Percentiles rank a stretch among this genome's conserved stretches.
Evolutionary conservation across 2,329 filamentous ascomycete genomes (phyloP).

Genomic region (Lachnellula cervina): DNA sequence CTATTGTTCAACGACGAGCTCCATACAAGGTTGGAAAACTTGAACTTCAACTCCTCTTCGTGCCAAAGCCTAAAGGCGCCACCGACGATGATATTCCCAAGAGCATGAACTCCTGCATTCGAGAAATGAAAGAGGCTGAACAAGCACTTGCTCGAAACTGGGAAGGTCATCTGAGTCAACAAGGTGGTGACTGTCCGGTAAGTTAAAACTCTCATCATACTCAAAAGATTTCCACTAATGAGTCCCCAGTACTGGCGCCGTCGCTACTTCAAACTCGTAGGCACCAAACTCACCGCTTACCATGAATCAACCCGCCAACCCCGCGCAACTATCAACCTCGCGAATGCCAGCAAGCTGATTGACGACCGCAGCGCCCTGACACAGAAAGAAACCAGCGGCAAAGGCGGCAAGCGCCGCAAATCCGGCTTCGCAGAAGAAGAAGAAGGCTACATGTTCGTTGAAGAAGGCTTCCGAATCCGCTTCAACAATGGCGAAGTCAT

Average conservation of each 20-base stretch:
- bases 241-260: slow-evolving; percentile 82
- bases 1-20: slow-evolving; percentile 69
- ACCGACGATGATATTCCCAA: slow-evolving; percentile 97
- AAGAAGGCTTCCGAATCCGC: slow-evolving; percentile 96
- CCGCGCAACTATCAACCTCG: slow-evolving; percentile 91
- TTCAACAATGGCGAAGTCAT: slow-evolving; percentile 98
- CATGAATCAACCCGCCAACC: slow-evolving; percentile 94
- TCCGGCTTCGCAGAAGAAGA: slow-evolving; percentile 97
- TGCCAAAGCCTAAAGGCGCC: slow-evolving; percentile 82
- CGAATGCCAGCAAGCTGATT: slow-evolving; percentile 87
- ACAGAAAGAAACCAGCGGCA: slow-evolving; percentile 75
- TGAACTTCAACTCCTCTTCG: slow-evolving; percentile 88
- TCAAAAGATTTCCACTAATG: slow-evolving; percentile 35
- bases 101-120: slow-evolving; percentile 95
- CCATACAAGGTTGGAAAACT: slow-evolving; percentile 97
- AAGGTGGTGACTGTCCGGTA: slow-evolving; percentile 96
- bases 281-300: slow-evolving; percentile 88
- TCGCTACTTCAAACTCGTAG: slow-evolving; percentile 91
- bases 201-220: slow-evolving; percentile 38
- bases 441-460: slow-evolving; percentile 99
- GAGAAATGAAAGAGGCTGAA: slow-evolving; percentile 88
- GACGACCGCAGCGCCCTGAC: slow-evolving; percentile 83
- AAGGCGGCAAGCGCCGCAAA: slow-evolving; percentile 74
- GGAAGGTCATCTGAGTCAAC: slow-evolving; percentile 90
- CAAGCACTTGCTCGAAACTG: slow-evolving; percentile 70